Evolutionary conservation across 2,329 filamentous ascomycete species (phyloP).

Genomic region (Sporothrix humicola): DNA sequence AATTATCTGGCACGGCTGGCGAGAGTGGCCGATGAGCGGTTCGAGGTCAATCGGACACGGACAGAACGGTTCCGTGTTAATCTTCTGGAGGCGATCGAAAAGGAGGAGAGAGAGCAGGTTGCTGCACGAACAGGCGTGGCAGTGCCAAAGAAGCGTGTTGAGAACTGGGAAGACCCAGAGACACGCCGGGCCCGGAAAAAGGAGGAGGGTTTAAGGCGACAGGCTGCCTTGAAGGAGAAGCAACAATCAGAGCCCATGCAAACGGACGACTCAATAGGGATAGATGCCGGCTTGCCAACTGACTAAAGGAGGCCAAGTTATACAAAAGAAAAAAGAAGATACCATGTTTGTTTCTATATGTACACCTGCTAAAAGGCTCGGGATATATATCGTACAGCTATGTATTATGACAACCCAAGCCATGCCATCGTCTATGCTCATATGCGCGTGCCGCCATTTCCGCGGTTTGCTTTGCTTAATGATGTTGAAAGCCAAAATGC

Average conservation of each 20-base stretch:
- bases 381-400: conserved; percentile 28
- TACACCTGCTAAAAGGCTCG: conserved; percentile 26
- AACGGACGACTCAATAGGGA: conserved; percentile 46
- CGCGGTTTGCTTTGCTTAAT: background rate
- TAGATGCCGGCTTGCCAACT: background rate
- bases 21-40: conserved; percentile 74
- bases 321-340: background rate
- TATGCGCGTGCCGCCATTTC: background rate
- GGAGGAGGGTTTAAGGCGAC: conserved; percentile 58
- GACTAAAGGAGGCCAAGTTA: background rate
- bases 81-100: conserved; percentile 49
- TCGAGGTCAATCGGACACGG: conserved; percentile 69
- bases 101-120: conserved; percentile 38
- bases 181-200: conserved; percentile 61
- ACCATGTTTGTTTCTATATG: conserved; percentile 27
- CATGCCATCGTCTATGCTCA: background rate
- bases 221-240: conserved; percentile 35
- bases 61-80: conserved; percentile 67
- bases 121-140: background rate
- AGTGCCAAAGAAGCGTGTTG: conserved; percentile 44
- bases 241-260: background rate
- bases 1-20: conserved; percentile 72
- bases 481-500: too few relatives aligned
- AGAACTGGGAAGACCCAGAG: conserved; percentile 61
- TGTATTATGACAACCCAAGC: conserved; percentile 27